Base-by-base conservation (phyloP, 805 yeast genomes). In the Yarrowia sp. region DNA sequence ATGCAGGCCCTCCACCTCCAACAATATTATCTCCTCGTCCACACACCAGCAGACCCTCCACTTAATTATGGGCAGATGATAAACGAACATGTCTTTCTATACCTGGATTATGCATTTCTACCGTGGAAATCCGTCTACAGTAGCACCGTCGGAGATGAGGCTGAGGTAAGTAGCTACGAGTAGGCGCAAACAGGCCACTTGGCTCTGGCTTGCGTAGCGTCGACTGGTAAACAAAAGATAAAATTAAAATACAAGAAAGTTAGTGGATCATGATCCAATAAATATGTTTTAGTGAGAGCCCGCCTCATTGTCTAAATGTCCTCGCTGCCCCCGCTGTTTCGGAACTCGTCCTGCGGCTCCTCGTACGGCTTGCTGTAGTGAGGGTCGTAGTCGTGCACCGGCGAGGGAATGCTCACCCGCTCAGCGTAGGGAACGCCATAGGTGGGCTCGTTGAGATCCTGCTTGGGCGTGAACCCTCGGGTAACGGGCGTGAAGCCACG, bases 281-380 rank as follows among this genome's bases (percentile, higher is more conserved):
- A 47, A 47, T 47, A 47, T 19, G 55, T 31, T 32, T 31, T 47
- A 22, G 27, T 8, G 39, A 47, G 55, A 14, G 9, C 24, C 21
- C 12, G 3, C 42, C 18, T 5, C 25, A 12, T 12, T 4, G 3
- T 14, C 55, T 41, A 46, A 14, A 31, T 21, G 14, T 47, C 55
- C 29, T 47, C 55, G 14, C 55, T 31, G n/a, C 29, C 38, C 21
- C 55, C 58, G 42, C 58, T 32, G 42, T 29, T 31, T 16, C 58
- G 42, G 32, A 51, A 51, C 58, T 51, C 58, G 32, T 51, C 58
- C 32, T 35, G n/a, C 9, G 58, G 58, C 32, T 51, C 58, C 24
- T 51, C 58, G 10, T 51, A 51, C 2, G 58, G 58, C 42, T 32
- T 32, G 58, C 58, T 35, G 24, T 51, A 51, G n/a, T 51, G 58